Evolutionary conservation across 345 rosid species (phyloP).

Genomic region (Erysimum cheiranthoides): DNA sequence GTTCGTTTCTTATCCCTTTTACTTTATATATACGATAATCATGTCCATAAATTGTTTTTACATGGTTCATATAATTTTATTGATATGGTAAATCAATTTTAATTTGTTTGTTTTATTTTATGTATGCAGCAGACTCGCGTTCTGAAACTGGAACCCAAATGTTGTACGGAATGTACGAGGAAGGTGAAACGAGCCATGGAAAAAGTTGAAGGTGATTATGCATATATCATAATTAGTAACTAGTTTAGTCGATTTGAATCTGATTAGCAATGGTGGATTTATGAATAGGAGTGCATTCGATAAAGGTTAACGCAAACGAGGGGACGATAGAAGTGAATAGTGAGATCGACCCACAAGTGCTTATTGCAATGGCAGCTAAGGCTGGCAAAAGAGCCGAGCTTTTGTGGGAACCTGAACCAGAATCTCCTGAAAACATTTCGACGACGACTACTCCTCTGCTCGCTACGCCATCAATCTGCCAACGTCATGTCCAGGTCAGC

Average conservation of each 20-base stretch:
- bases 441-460: background rate
- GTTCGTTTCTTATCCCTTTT: background rate
- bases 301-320: slow-evolving; percentile 21
- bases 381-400: slow-evolving; percentile 29
- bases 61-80: background rate
- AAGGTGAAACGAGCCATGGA: slow-evolving; percentile 31
- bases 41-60: background rate
- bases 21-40: too few relatives aligned
- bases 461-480: background rate
- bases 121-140: slow-evolving; percentile 14
- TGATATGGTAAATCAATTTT: background rate
- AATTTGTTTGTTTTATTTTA: background rate
- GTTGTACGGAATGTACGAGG: slow-evolving; percentile 5
- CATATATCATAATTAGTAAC: background rate
- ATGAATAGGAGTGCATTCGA: slow-evolving; percentile 27
- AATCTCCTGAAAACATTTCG: background rate
- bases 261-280: background rate
- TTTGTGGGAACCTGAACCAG: slow-evolving; percentile 15
- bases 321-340: slow-evolving; percentile 29
- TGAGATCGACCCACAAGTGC: slow-evolving; percentile 19
- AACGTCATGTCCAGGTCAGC: slow-evolving; percentile 14
- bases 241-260: background rate
- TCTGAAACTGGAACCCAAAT: slow-evolving; percentile 17
- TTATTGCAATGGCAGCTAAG: slow-evolving; percentile 20
- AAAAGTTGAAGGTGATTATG: slow-evolving; percentile 25